phyloP scores from a whole-genome alignment of 805 yeast genomes.

The Ogataea allantospora region DNA sequence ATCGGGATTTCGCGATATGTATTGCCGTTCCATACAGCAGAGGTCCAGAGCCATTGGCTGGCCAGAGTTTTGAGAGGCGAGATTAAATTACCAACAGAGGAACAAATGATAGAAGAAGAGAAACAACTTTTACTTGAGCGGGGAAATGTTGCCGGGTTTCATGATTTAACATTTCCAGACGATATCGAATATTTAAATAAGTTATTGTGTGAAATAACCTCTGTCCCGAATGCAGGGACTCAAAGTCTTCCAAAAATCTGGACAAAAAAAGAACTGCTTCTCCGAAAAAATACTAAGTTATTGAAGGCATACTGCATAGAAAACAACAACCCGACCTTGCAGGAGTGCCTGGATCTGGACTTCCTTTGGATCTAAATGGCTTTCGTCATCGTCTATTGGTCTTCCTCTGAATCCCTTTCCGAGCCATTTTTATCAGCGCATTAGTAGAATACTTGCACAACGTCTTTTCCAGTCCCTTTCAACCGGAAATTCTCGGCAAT shows the following conservation, averaged over 20 bases:
- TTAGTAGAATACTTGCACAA: no score
- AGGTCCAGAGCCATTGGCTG: conserved; percentile 62
- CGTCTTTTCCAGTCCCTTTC: no score
- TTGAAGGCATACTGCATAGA: conserved; percentile 46
- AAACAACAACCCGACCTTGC: no score
- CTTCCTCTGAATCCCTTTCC: no score
- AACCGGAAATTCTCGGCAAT: no score
- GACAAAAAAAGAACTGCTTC: conserved; percentile 44
- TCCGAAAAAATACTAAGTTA: conserved; percentile 42
- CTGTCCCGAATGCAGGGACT: conserved; percentile 26
- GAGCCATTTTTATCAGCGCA: no score
- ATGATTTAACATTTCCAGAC: conserved; percentile 50
- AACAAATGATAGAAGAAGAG: conserved; percentile 47
- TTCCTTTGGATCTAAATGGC: no score
- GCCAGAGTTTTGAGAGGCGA: conserved; percentile 61
- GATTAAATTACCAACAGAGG: conserved; percentile 45
- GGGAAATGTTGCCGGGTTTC: conserved; percentile 47
- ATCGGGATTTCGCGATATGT: conserved; percentile 62
- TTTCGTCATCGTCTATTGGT: no score
- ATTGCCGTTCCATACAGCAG: conserved; percentile 60
- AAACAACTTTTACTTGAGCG: conserved; percentile 35
- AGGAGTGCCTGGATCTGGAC: no score
- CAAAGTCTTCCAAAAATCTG: conserved; percentile 54
- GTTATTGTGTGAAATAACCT: conserved; percentile 34
- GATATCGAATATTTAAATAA: conserved; percentile 54